Conservation (phyloP, 495 filamentous ascomycete genomes). For the Pyronema domesticum region DNA sequence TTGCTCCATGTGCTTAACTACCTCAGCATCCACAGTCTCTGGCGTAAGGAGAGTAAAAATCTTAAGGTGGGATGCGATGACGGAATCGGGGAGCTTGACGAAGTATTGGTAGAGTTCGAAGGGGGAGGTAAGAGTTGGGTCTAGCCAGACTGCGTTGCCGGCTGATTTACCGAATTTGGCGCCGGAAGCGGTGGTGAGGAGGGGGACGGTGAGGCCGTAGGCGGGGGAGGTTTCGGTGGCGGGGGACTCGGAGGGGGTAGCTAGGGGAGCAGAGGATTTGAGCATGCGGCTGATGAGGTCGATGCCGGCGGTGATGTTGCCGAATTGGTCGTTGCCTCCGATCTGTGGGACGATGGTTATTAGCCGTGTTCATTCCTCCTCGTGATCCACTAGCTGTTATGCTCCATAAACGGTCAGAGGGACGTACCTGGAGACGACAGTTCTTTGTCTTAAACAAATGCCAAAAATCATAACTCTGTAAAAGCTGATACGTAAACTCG, state of each 20-base stretch:
- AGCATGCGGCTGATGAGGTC: conserved; percentile 39
- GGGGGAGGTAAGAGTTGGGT: conserved; percentile 53
- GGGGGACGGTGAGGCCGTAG: conserved; percentile 73
- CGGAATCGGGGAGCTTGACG: conserved; percentile 60
- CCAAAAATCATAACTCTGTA: conserved; percentile 98
- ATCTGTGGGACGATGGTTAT: conserved; percentile 43
- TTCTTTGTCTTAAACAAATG: conserved; percentile 44
- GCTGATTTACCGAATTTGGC: conserved; percentile 91
- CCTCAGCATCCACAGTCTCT: conserved; percentile 40
- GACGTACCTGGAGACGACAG: conserved; percentile 19
- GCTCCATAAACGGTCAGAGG: no score
- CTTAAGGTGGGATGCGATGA: conserved; percentile 62
- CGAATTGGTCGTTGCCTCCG: conserved; percentile 87
- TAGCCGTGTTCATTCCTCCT: conserved; percentile 14
- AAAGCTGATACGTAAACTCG: conserved; percentile 80
- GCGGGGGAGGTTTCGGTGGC: conserved; percentile 24
- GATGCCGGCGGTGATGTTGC: conserved; percentile 85
- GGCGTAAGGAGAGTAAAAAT: conserved; percentile 80
- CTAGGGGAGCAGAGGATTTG: background rate
- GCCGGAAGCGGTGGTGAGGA: conserved; percentile 69
- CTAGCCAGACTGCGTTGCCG: conserved; percentile 89
- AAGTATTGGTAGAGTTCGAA: conserved; percentile 90
- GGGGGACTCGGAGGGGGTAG: background rate
- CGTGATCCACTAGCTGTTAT: no score
- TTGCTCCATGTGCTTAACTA: conserved; percentile 46